These are phyloP conservation scores for Backusella australiensis DNA, from an alignment of 192 early-diverging fungal genomes.

Conservation along the genomic window DNA sequence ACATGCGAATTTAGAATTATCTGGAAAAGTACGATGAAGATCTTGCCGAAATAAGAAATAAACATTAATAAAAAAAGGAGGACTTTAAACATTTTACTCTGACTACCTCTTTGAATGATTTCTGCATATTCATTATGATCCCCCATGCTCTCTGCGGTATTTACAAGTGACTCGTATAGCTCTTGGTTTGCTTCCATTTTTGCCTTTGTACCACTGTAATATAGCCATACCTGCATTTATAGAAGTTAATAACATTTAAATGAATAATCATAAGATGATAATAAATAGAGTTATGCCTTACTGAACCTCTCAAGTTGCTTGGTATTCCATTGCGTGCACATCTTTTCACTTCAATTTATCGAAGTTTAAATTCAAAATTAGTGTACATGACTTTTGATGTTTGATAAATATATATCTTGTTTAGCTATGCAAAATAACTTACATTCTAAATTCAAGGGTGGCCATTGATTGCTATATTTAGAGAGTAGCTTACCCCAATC, in stretches of 20 bases:
- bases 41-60: constrained; percentile 45
- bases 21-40: constrained; percentile 81
- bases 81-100: not conserved
- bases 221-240: constrained; percentile 54
- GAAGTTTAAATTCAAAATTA: not conserved
- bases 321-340: constrained; percentile 76
- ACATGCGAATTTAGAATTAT: constrained; percentile 68
- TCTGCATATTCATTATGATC: constrained; percentile 64
- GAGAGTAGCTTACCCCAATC: constrained; percentile 47
- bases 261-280: not conserved
- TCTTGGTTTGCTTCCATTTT: constrained; percentile 52
- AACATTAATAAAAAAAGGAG: not conserved
- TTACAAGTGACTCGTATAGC: constrained; percentile 53
- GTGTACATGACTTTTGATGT: not conserved
- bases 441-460: constrained; percentile 40
- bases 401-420: not conserved
- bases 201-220: constrained; percentile 66
- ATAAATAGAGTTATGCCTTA: constrained; percentile 22
- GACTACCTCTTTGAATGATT: constrained; percentile 62
- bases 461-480: constrained; percentile 42
- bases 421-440: not conserved
- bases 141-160: constrained; percentile 41
- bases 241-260: not conserved
- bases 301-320: constrained; percentile 52
- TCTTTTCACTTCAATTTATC: constrained; percentile 48